Evolutionary conservation across 202 grass and related monocot genomes (phyloP).

Genomic region (Eragrostis tef): DNA sequence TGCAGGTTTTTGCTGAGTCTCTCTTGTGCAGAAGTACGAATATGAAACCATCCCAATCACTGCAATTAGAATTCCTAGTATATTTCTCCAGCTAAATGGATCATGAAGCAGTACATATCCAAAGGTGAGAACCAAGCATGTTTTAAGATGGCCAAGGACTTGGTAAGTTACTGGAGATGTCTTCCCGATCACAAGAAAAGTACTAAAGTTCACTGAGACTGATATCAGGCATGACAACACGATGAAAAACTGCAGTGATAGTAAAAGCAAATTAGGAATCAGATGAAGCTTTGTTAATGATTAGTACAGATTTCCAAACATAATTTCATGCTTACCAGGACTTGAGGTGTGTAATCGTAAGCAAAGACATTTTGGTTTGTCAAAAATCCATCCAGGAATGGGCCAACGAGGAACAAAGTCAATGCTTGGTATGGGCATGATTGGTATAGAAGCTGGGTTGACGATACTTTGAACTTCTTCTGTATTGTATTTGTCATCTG

Average conservation of each 20-base stretch:
- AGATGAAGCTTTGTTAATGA: slow-evolving; percentile 43
- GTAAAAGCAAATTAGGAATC: slow-evolving; percentile 40
- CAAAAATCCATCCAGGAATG: slow-evolving; percentile 94
- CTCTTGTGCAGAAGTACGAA: slow-evolving; percentile 83
- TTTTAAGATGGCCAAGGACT: slow-evolving; percentile 96
- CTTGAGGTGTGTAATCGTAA: slow-evolving; percentile 94
- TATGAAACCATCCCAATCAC: slow-evolving; percentile 90
- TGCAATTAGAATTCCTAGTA: slow-evolving; percentile 90
- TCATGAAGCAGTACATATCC: slow-evolving; percentile 95
- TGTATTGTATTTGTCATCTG: slow-evolving; percentile 99
- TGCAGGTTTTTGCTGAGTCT: slow-evolving; percentile 69
- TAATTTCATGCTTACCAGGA: slow-evolving; percentile 68
- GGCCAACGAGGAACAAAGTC: slow-evolving; percentile 74
- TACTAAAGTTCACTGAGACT: slow-evolving; percentile 97
- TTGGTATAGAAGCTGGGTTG: slow-evolving; percentile 96
- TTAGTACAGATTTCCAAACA: slow-evolving; percentile 26
- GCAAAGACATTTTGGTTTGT: slow-evolving; percentile 94
- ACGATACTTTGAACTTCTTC: slow-evolving; percentile 99
- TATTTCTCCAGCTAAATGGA: slow-evolving; percentile 99
- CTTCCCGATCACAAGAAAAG: slow-evolving; percentile 94
- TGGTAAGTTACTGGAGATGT: slow-evolving; percentile 98
- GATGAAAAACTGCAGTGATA: slow-evolving; percentile 74
- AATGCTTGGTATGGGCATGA: slow-evolving; percentile 96
- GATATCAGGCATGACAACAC: slow-evolving; percentile 93
- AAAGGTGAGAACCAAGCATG: slow-evolving; percentile 89